Conservation (phyloP, 2,329 filamentous ascomycete species). For the Achaetomium macrosporum region DNA sequence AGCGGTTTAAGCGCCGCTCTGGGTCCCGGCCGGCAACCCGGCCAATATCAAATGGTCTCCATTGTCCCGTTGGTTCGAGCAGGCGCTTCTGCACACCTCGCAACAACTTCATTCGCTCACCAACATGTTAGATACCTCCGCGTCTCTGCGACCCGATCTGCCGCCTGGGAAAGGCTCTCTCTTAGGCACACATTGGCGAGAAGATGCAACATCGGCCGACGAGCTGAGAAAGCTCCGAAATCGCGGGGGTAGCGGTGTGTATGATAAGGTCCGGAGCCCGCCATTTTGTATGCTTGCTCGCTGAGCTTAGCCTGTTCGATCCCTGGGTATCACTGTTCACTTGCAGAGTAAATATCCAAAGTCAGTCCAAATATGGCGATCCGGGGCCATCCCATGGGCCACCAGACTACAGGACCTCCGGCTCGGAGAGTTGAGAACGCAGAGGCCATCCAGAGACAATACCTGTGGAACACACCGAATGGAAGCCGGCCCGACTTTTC, state of each 20-base stretch:
- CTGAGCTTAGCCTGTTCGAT: too few relatives aligned
- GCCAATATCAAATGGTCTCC: background rate
- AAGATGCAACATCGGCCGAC: background rate
- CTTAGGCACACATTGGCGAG: background rate
- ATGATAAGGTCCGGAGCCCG: constrained; percentile 4
- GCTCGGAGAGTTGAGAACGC: background rate
- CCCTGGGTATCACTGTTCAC: too few relatives aligned
- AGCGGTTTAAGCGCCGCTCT: constrained; percentile 11
- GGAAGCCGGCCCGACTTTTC: constrained; percentile 15
- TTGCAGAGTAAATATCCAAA: background rate
- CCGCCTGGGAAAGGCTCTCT: background rate
- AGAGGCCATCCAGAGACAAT: constrained; percentile 4
- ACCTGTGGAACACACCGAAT: constrained; percentile 16
- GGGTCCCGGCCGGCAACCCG: background rate
- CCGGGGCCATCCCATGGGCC: background rate
- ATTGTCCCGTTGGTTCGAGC: constrained; percentile 8
- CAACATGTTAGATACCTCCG: background rate
- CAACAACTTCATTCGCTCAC: constrained; percentile 5
- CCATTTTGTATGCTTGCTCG: too few relatives aligned
- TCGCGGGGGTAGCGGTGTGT: background rate
- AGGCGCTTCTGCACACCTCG: constrained; percentile 4
- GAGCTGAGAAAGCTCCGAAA: background rate
- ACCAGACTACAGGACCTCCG: background rate
- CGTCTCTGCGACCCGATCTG: constrained; percentile 6
- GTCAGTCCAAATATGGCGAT: background rate